Base-by-base conservation (phyloP, 352 stramenopile genomes). In the Aphanomyces euteiches region DNA sequence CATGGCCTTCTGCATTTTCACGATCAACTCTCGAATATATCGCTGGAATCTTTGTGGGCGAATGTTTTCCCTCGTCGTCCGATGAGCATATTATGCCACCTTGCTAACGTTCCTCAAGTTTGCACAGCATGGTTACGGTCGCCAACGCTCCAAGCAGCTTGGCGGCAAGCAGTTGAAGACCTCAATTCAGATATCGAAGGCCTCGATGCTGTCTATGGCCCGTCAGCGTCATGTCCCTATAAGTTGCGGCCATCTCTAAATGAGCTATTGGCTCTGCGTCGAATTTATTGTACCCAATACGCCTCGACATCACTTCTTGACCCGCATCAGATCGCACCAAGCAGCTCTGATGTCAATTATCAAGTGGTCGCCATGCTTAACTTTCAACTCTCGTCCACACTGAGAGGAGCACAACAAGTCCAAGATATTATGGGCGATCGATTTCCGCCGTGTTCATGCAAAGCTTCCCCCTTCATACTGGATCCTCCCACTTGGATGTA, bases 401-500 rank as follows among this genome's bases (percentile, higher is more conserved):
- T 50, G 10, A n/a, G 10, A n/a, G 43, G 43, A 1, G 10, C 43
- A n/a, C 43, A 50, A 50, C 17, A 50, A n/a, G 43, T 50, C 43
- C 43, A 50, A 12, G 2, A 50, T 50, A n/a, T n/a, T n/a, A 12
- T 50, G 10, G 17, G 43, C 17, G 43, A 12, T n/a, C 43, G 10
- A 12, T n/a, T 50, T n/a, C 43, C 43, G 10, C 43, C 43, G 43
- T 50, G 43, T 2, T 50, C 43, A 2, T 50, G 43, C 17, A n/a
- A 50, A 12, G 17, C 43, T 12, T n/a, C 43, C 10, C 17, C 8
- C 3, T 61, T 3, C 54, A 61, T 61, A 7, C 34, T 61, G 54
- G 54, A 61, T 37, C 59, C 38, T 39, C 10, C 59, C 39, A 39
- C 19, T 56, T 67, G 59, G 59, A n/a, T 34, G 10, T n/a, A 56